A percentile compares a stretch with the other conserved stretches of the same genome.
Evolutionary conservation across 306 rosid species (phyloP).

Genomic region (Ochetophila trinervis): DNA sequence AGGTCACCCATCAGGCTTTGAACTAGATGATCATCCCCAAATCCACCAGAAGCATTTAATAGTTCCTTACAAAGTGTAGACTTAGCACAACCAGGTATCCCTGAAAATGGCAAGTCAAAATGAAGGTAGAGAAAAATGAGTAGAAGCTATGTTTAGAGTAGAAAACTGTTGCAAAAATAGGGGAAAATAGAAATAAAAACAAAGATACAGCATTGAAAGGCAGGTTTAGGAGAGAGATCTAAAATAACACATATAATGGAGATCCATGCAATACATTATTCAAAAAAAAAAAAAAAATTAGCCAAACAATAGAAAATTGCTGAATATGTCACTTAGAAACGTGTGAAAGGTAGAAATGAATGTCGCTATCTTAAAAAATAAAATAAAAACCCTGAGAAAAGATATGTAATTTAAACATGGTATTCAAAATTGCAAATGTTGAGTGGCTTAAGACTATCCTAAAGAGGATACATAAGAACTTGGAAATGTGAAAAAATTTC

Average conservation of each 20-base stretch:
- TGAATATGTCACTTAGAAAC: background rate
- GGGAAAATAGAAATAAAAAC: background rate
- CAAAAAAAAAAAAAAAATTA: too few species aligned
- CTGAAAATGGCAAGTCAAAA: conserved; percentile 39
- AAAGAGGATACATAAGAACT: too few species aligned
- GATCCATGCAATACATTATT: background rate
- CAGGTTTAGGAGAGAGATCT: background rate
- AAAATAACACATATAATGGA: background rate
- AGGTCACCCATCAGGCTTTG: conserved; percentile 93
- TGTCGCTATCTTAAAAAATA: too few species aligned
- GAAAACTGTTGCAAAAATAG: conserved; percentile 7
- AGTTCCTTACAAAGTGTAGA: conserved; percentile 93
- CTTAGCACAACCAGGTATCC: conserved; percentile 93
- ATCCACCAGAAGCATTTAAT: conserved; percentile 56
- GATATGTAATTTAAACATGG: background rate
- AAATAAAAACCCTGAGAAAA: background rate
- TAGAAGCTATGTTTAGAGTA: conserved; percentile 3
- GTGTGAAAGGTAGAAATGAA: background rate
- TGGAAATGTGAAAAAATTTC: too few species aligned
- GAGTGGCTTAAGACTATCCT: too few species aligned
- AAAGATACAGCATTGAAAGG: conserved; percentile 1
- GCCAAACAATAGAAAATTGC: background rate
- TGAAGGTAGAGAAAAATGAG: conserved; percentile 7
- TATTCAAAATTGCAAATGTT: background rate
- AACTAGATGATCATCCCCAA: conserved; percentile 79